Conservation (phyloP, 2,329 filamentous ascomycete species). For the Sodiomyces alkalinus region DNA sequence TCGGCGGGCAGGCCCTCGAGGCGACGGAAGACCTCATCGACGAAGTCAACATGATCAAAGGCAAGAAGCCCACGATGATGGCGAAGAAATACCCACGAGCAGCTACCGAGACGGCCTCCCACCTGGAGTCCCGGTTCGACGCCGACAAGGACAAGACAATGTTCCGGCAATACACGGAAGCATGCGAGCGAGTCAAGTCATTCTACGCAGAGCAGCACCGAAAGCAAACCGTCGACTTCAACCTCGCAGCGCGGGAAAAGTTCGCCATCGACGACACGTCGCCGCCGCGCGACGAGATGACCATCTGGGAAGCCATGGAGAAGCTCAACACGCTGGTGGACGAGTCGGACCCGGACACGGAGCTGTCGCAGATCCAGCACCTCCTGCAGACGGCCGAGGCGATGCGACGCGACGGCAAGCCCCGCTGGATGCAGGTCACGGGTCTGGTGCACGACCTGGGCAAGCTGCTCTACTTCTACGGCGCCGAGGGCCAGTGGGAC, state of each 20-base stretch:
- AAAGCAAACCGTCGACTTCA: constrained; percentile 70
- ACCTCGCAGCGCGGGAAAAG: constrained; percentile 56
- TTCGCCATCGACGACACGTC: constrained; percentile 40
- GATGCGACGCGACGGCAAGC: constrained; percentile 72
- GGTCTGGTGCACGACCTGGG: constrained; percentile 68
- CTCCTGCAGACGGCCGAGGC: constrained; percentile 80
- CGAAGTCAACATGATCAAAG: constrained; percentile 38
- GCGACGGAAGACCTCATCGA: constrained; percentile 31
- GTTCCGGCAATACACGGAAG: constrained; percentile 72
- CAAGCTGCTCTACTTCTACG: constrained; percentile 69
- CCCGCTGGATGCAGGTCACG: constrained; percentile 67
- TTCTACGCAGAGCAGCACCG: constrained; percentile 65
- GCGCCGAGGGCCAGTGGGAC: constrained; percentile 81
- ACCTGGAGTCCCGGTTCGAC: constrained; percentile 64
- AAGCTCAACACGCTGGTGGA: constrained; percentile 84
- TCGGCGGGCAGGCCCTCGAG: constrained; percentile 23
- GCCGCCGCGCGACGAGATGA: constrained; percentile 54
- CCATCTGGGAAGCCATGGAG: constrained; percentile 83
- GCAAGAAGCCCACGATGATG: constrained; percentile 11
- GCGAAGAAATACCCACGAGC: no score
- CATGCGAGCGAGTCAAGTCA: constrained; percentile 70
- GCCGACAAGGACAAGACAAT: constrained; percentile 61
- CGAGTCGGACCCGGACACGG: constrained; percentile 81
- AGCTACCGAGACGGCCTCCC: constrained; percentile 24
- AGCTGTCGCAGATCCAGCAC: constrained; percentile 78